A percentile compares a stretch with the other conserved stretches of the same genome.
Conservation (phyloP, 495 filamentous ascomycete genomes). For the Lichenothelia convexa region DNA sequence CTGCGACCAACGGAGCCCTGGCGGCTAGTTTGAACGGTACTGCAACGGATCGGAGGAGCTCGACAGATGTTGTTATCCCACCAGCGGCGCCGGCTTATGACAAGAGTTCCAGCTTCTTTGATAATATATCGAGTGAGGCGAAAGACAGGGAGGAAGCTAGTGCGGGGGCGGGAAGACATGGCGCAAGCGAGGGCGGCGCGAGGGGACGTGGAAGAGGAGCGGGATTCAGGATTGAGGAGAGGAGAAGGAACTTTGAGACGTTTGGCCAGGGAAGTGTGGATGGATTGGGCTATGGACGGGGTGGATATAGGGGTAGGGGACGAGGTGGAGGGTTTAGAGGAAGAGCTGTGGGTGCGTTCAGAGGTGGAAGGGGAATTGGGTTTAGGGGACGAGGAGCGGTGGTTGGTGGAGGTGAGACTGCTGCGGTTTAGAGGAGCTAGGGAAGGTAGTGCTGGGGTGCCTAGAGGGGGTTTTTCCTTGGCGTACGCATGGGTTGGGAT, state of each 20-base stretch:
- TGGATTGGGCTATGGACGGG: slow-evolving; percentile 43
- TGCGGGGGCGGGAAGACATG: slow-evolving; percentile 31
- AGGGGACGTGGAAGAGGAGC: slow-evolving; percentile 67
- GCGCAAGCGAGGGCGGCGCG: neutral
- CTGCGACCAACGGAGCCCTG: slow-evolving; percentile 15
- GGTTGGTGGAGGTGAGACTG: too few species aligned
- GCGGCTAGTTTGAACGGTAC: neutral
- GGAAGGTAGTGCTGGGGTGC: too few species aligned
- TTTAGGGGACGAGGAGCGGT: neutral
- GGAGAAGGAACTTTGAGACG: slow-evolving; percentile 90
- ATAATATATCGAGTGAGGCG: slow-evolving; percentile 87
- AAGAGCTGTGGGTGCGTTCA: neutral
- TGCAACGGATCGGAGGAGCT: slow-evolving; percentile 13
- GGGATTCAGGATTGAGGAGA: slow-evolving; percentile 82
- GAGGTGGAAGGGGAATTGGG: neutral
- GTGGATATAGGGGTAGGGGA: slow-evolving; percentile 37
- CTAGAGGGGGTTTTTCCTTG: too few species aligned
- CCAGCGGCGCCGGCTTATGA: slow-evolving; percentile 46
- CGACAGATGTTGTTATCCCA: slow-evolving; percentile 23
- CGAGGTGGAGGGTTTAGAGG: slow-evolving; percentile 19
- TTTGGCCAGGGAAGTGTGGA: slow-evolving; percentile 98
- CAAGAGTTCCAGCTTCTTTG: slow-evolving; percentile 76
- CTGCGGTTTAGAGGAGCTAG: too few species aligned
- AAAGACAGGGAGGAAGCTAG: slow-evolving; percentile 74
- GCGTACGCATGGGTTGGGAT: too few species aligned